Evolutionary conservation across 768 basidiomycete genomes (phyloP), one percentile per base, ranked within the genome.

Genomic region (Hortiboletus flavorubellus): DNA sequence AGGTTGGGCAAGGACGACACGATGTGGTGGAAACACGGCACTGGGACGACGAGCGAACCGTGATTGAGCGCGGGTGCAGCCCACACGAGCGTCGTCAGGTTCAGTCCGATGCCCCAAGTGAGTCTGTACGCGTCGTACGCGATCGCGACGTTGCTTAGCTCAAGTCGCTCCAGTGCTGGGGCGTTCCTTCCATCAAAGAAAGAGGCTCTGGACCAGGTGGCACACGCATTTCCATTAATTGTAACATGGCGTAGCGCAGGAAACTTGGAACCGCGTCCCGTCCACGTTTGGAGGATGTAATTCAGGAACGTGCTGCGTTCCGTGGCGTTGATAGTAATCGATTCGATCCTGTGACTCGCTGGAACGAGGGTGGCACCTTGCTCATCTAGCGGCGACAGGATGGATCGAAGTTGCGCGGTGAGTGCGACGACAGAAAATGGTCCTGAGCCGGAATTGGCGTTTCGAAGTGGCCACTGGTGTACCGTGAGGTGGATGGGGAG

Each of bases 81-180:
- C 61, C 64, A 65, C 9, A 66, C 64, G 16, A 65, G 61, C n/a
- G 56, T 65, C 18, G 64, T 65, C 31, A 65, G 34, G 37, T 58
- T 64, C 31, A 45, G 29, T 7, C 61, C 52, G 4, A 29, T 37
- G 18, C 52, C 64, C 58, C 53, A 66, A 1, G 54, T 37, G 5
- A 60, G 54, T 23, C 45, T 51, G 35, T 33, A 29, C 11, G 34
- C 29, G 21, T 59, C 8, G 33, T 51, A 38, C 23, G 61, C 47
- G n/a, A 66, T 47, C 31, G 53, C 56, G 31, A 64, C 49, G 47
- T 65, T 65, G 42, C 18, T 52, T n/a, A 65, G 33, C 45, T 66
- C 55, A 21, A 65, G 56, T 2, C 42, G 51, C 34, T 60, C 52
- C 8, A 65, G 50, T 8, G 0, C 15, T 0, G 64, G 61, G 5